Evolutionary conservation across 306 rosid genomes (phyloP), one percentile per base, ranked within the genome.

Genomic region (Malus sieversii): DNA sequence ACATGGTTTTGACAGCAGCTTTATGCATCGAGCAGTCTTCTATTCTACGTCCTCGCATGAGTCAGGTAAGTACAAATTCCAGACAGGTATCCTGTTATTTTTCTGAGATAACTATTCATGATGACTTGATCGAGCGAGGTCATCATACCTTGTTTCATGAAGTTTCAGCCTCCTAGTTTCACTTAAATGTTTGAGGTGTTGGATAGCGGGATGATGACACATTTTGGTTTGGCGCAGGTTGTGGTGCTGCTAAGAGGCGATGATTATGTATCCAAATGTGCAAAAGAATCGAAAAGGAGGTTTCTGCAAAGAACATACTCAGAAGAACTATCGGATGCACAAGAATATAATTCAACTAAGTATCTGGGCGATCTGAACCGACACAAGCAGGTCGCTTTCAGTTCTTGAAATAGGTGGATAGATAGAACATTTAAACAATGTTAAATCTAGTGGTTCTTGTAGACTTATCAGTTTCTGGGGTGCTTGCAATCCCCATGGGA

Each of bases 291-390:
- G 20, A 71, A 20, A 74, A 84, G 81, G 75, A 22, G 55, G 61
- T 5, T 79, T 71, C 18, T 82, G 62, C 90, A 20, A 29, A 89
- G 97, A 86, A 90, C 96, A 46, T 90, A 86, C 87, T 90, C 98
- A 0, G 96, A 92, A 83, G 97, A 92, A 87, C 82, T 92, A 14
- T 23, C 85, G 16, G 97, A 95, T 69, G 92, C 68, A 7, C 93
- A 84, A 77, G 99, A 90, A 67, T 96, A 92, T 88, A 90, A 92
- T 88, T 87, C 91, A 52, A 89, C 97, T 20, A 92, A 84, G 80
- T 85, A 84, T 85, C 80, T 92, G 22, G 78, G 80, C 15, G 96
- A 92, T 75, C 84, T 89, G 66, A 79, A 82, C 69, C 81, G 73
- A 15, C 89, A 79, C 81, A 85, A 70, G 79, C 84, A 88, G 79